Evolutionary conservation across 257 asterid species (phyloP).

Genomic region (Haberlea rhodopensis): DNA sequence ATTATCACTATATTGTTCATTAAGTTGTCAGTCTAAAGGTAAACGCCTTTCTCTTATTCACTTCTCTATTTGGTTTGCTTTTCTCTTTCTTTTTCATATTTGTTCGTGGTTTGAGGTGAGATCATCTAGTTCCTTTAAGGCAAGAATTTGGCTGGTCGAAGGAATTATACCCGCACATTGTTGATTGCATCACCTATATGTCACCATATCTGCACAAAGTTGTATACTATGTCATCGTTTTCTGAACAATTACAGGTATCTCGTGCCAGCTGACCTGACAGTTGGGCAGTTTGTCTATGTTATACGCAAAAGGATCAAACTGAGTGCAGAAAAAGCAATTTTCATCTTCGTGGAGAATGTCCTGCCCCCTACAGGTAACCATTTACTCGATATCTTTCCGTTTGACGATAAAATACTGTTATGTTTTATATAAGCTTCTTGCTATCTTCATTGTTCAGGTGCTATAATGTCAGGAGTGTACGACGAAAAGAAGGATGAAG

Average conservation of each 20-base stretch:
- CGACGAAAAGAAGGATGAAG: slow-evolving; percentile 68
- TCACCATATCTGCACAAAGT: background rate
- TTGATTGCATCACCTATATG: background rate
- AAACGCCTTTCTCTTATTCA: no score
- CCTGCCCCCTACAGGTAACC: slow-evolving; percentile 68
- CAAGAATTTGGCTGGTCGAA: background rate
- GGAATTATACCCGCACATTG: background rate
- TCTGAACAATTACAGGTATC: slow-evolving; percentile 48
- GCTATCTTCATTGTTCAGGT: slow-evolving; percentile 34
- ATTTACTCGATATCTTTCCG: background rate
- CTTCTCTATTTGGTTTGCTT: no score
- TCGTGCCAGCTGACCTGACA: slow-evolving; percentile 73
- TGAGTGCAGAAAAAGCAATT: slow-evolving; percentile 75
- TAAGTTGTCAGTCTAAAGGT: no score
- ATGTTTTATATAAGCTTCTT: background rate
- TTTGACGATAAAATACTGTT: background rate
- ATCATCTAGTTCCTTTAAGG: background rate
- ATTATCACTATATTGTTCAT: no score
- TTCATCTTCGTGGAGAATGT: slow-evolving; percentile 63
- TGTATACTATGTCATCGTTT: background rate
- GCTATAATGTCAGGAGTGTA: slow-evolving; percentile 64
- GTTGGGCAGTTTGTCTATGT: slow-evolving; percentile 75
- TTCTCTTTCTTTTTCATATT: no score
- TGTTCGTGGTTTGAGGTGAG: background rate
- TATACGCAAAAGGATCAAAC: slow-evolving; percentile 67